phyloP scores from a whole-genome alignment of 1,284 basidiomycete species.

The Boletus calvinii region DNA sequence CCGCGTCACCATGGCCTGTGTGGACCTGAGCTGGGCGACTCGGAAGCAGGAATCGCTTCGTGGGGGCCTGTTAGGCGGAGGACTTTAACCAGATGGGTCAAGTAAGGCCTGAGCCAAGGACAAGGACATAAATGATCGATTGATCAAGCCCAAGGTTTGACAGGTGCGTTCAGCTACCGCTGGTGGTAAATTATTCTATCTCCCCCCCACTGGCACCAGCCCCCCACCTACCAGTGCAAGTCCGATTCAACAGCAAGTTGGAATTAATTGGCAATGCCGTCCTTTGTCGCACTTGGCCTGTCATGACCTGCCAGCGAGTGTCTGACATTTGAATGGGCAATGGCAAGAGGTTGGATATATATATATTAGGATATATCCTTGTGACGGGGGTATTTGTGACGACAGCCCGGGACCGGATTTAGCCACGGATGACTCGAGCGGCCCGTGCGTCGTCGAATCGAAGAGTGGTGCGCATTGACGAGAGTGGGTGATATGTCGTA shows the following conservation, averaged over 20 bases:
- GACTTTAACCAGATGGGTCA: not conserved
- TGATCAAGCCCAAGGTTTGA: too few relatives aligned
- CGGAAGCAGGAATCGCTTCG: not conserved
- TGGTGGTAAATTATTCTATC: too few relatives aligned
- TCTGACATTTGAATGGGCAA: not conserved
- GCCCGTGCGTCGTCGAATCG: not conserved
- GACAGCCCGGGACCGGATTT: not conserved
- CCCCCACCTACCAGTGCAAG: too few relatives aligned
- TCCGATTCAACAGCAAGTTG: too few relatives aligned
- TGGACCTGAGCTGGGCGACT: not conserved
- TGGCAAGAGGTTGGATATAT: too few relatives aligned
- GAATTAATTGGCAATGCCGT: too few relatives aligned
- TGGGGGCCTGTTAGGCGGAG: not conserved
- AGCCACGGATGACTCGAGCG: not conserved
- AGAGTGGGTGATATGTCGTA: not conserved
- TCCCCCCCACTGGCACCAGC: too few relatives aligned
- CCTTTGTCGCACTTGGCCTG: too few relatives aligned
- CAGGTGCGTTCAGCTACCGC: too few relatives aligned
- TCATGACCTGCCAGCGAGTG: too few relatives aligned
- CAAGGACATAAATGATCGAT: too few relatives aligned
- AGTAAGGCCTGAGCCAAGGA: not conserved
- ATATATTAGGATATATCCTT: not conserved
- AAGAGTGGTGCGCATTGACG: not conserved
- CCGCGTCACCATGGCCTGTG: not conserved
- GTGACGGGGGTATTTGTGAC: not conserved